Percentiles rank a stretch among this genome's conserved stretches.
Conservation (phyloP, 768 basidiomycete genomes). For the Russula ochroleuca region DNA sequence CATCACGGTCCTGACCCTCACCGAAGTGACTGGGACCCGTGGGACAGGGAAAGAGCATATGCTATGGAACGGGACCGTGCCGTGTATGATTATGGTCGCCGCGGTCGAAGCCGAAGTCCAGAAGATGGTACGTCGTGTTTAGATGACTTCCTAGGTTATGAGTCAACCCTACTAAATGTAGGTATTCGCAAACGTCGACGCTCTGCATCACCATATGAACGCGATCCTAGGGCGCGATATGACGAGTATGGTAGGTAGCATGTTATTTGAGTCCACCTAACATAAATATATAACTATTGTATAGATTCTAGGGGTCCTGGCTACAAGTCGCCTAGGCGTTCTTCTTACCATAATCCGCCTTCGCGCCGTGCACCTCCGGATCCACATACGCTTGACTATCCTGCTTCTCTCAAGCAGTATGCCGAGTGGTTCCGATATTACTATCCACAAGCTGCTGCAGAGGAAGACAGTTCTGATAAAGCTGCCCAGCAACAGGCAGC, state of each 20-base stretch:
- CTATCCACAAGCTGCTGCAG: slow-evolving; percentile 68
- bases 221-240: slow-evolving; percentile 76
- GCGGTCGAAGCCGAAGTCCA: slow-evolving; percentile 76
- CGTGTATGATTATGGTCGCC: slow-evolving; percentile 62
- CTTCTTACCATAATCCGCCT: slow-evolving; percentile 45
- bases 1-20: slow-evolving; percentile 53
- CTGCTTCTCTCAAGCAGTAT: slow-evolving; percentile 76
- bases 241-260: slow-evolving; percentile 70
- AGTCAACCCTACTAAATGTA: slow-evolving; percentile 33
- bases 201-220: slow-evolving; percentile 75
- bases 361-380: slow-evolving; percentile 61
- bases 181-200: slow-evolving; percentile 70
- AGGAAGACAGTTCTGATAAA: slow-evolving; percentile 82
- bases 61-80: slow-evolving; percentile 67
- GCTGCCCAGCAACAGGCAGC: slow-evolving; percentile 80
- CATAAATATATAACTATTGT: slow-evolving; percentile 41
- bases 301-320: slow-evolving; percentile 61
- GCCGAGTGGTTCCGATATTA: slow-evolving; percentile 84
- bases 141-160: not conserved
- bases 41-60: slow-evolving; percentile 70
- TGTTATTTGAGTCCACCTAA: slow-evolving; percentile 14
- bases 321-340: slow-evolving; percentile 60
- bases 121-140: slow-evolving; percentile 54
- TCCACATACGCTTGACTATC: slow-evolving; percentile 78
- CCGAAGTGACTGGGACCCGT: slow-evolving; percentile 63